Percentiles rank a stretch among this genome's conserved stretches.
Conservation (phyloP, 2,329 filamentous ascomycete genomes). For the Beauveria asiatica region DNA sequence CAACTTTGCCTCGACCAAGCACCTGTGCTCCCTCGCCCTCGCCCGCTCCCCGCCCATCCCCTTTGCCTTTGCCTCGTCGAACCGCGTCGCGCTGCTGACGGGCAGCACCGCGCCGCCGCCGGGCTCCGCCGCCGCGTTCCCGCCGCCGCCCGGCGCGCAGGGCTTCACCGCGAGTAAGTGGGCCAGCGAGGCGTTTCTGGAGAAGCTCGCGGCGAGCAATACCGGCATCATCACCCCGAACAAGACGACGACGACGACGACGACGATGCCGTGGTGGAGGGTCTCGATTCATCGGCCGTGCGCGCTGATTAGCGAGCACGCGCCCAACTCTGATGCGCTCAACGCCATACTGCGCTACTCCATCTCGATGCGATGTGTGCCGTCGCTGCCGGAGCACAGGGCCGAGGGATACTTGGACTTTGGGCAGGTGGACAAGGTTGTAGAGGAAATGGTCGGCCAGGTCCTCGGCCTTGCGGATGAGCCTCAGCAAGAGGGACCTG, state of each 20-base stretch:
- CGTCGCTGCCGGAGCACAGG: conserved; percentile 1
- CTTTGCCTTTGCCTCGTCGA: conserved; percentile 29
- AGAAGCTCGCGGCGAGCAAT: conserved; percentile 6
- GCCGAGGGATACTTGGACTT: neutral
- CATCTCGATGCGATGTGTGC: conserved; percentile 12
- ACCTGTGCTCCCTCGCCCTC: conserved; percentile 23
- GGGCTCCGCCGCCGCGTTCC: conserved; percentile 3
- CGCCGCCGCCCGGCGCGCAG: conserved; percentile 16
- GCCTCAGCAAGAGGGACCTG: neutral
- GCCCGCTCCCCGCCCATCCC: conserved; percentile 17
- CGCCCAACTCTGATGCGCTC: conserved; percentile 8
- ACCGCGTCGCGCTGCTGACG: neutral
- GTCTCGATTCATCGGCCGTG: neutral
- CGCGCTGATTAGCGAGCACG: neutral
- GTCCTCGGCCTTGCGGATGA: neutral
- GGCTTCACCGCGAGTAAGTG: conserved; percentile 28
- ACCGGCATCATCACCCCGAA: no score
- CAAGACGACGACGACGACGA: no score
- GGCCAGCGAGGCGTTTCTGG: conserved; percentile 26
- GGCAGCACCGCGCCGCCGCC: neutral
- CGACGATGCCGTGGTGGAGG: neutral
- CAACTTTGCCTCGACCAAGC: conserved; percentile 28
- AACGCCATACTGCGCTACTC: conserved; percentile 14
- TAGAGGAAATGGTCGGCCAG: neutral
- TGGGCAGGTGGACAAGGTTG: neutral